Evolutionary conservation across 257 asterid species (phyloP), one percentile per base, ranked within the genome.

Genomic region (Henckelia pumila): DNA sequence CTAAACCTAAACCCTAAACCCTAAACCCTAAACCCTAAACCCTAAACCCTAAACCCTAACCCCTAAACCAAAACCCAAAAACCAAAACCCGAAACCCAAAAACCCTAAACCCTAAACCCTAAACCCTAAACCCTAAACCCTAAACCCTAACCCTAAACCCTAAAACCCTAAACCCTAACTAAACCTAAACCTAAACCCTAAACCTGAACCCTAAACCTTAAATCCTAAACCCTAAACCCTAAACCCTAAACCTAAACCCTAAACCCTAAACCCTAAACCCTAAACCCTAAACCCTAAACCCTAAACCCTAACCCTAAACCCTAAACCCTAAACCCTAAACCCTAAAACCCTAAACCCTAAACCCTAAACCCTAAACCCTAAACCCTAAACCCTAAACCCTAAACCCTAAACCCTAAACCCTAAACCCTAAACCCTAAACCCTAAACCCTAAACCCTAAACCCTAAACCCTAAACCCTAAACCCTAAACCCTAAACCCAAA

Each of bases 351-450:
- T 20, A 68, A 40, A 25, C 28, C 28, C 28, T 25, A 25, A 25
- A 25, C 28, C 28, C 28, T 25, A 25, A 25, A 25, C 28, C 28
- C 28, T 25, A 25, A 25, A 25, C 28, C 28, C 28, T 22, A 69
- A 71, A 30, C 55, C 75, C 64, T 55, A 35, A 62, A 33, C 65
- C 75, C 70, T 33, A 35, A 71, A 33, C 70, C 75, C 65, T 33
- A 63, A 71, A 33, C 66, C 76, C 71, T 33, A 63, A 71, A 37
- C 76, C 66, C 53, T 22, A 71, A 71, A 37, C 76, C 76, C 65
- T 32, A 71, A 71, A 22, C 70, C 64, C 57, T 6, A 63, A 71
- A 21, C 75, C 75, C 14, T 6, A 62, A 62, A 21, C 75, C 69
- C 22, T 10, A 61, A 63, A 24, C 70, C 76, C 19, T 5, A 63